Evolutionary conservation across 495 filamentous ascomycete genomes (phyloP), one percentile per base, ranked within the genome.

Genomic region (Cetradonia linearis): DNA sequence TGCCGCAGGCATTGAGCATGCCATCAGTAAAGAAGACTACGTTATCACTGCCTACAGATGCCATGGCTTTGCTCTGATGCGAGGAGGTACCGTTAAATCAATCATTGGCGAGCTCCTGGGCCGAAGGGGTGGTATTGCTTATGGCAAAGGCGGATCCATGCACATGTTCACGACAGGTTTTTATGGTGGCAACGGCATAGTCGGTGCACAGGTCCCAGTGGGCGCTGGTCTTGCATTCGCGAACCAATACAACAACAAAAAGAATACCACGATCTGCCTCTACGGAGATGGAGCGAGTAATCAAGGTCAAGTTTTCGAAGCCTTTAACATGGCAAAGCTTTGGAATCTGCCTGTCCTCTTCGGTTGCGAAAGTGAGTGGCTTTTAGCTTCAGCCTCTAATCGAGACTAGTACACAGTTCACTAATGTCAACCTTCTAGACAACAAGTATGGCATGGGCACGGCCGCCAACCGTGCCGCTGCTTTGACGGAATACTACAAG

Each of bases 391-490:
- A n/a, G n/a, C 46, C 25, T 20, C 23, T 30, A 38, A 28, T 10
- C 18, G 18, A 47, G 6, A 13, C 20, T 25, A 36, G 55, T 2
- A 30, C 27, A 31, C 20, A 52, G 28, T 52, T 16, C 9, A 48
- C 33, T 55, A 13, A 58, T 48, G 28, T 14, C 28, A 18, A 37
- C 25, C 16, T 40, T 27, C 30, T 60, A 97, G 92, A 98, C 82
- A 98, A 98, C 85, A 97, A 98, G 78, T 98, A 98, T 76, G 93
- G 93, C 73, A 98, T 98, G 93, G 93, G 94, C 75, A 98, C 93
- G 55, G 89, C 93, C 58, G 93, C 93, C 63, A 86, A 88, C 71
- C 90, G 93, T 67, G 87, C 93, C 65, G 88, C 92, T 63, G 93
- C 93, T 64, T 76, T 96, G 66, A 96, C 93, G 70, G 94, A 98